A percentile compares a stretch with the other conserved stretches of the same genome.
Evolutionary conservation across 176 grass and related monocot genomes (phyloP).

Genomic region (Aegilops longissima): DNA sequence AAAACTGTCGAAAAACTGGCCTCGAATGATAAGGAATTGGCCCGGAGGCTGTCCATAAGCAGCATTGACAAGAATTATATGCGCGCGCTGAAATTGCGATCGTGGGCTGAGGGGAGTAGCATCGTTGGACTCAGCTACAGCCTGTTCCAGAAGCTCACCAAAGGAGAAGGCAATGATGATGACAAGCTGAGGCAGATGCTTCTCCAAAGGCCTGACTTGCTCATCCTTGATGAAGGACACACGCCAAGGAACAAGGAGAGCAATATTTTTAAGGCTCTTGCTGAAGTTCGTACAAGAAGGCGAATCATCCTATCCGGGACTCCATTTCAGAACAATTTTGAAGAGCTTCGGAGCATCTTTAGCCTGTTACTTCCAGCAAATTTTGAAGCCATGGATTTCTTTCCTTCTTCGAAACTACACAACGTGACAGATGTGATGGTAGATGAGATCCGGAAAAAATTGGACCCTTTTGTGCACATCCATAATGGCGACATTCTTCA

Average conservation of each 20-base stretch:
- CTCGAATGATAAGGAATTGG: conserved; percentile 24
- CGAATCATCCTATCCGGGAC: conserved; percentile 79
- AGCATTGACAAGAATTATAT: conserved; percentile 32
- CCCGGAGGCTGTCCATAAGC: background rate
- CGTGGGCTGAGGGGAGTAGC: conserved; percentile 61
- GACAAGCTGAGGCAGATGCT: conserved; percentile 37
- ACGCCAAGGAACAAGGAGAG: conserved; percentile 63
- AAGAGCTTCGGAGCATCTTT: conserved; percentile 66
- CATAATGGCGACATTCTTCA: conserved; percentile 72
- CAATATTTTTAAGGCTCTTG: conserved; percentile 59
- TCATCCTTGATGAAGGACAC: conserved; percentile 89
- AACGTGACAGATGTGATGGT: conserved; percentile 46
- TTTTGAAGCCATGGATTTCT: conserved; percentile 48
- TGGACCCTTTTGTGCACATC: conserved; percentile 66
- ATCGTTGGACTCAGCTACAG: conserved; percentile 82
- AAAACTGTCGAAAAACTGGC: conserved; percentile 21
- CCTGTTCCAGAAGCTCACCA: conserved; percentile 52
- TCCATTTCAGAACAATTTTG: conserved; percentile 84
- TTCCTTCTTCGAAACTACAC: conserved; percentile 49
- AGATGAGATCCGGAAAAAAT: conserved; percentile 42
- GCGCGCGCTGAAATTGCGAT: conserved; percentile 48
- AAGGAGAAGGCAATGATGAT: conserved; percentile 15
- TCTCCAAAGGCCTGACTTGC: conserved; percentile 53
- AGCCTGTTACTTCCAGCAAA: conserved; percentile 31
- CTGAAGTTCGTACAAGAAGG: conserved; percentile 51